phyloP scores from a whole-genome alignment of 2,329 filamentous ascomycete genomes.

The Ascochyta koolunga region DNA sequence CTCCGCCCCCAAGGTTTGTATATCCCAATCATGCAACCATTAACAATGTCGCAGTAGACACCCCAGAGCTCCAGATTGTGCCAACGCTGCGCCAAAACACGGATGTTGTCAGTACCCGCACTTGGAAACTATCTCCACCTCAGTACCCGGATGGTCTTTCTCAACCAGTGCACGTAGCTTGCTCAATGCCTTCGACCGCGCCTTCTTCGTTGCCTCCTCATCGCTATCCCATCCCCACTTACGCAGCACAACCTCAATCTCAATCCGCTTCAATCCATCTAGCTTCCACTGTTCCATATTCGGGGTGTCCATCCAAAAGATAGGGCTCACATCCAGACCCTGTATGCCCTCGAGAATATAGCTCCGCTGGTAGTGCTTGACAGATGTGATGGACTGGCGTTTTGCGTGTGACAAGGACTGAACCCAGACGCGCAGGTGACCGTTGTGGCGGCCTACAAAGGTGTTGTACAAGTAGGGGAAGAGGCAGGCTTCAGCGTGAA shows the following conservation, averaged over 20 bases:
- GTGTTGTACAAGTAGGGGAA: conserved; percentile 8
- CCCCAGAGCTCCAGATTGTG: not conserved
- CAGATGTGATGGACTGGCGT: not conserved
- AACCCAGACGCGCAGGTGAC: conserved; percentile 4
- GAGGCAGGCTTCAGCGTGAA: conserved; percentile 1
- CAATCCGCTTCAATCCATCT: conserved; percentile 4
- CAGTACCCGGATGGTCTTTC: conserved; percentile 1
- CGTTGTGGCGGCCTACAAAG: conserved; percentile 5
- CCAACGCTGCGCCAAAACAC: not conserved
- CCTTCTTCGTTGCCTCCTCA: not conserved
- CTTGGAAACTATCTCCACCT: not conserved
- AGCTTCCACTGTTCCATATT: not conserved
- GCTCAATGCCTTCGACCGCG: not conserved
- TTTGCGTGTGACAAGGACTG: not conserved
- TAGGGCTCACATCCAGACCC: not conserved
- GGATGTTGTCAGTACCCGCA: not conserved
- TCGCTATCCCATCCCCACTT: conserved; percentile 6
- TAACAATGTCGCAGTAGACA: no score
- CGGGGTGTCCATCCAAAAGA: conserved; percentile 10
- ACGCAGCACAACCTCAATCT: conserved; percentile 3
- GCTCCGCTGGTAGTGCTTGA: conserved; percentile 1
- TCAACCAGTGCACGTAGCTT: conserved; percentile 1
- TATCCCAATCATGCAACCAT: no score
- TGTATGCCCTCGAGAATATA: not conserved
- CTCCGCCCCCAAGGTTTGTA: no score